These are phyloP conservation scores for Rhizophlyctis rosea DNA, from an alignment of 192 early-diverging fungal genomes.

Conservation along the genomic window DNA sequence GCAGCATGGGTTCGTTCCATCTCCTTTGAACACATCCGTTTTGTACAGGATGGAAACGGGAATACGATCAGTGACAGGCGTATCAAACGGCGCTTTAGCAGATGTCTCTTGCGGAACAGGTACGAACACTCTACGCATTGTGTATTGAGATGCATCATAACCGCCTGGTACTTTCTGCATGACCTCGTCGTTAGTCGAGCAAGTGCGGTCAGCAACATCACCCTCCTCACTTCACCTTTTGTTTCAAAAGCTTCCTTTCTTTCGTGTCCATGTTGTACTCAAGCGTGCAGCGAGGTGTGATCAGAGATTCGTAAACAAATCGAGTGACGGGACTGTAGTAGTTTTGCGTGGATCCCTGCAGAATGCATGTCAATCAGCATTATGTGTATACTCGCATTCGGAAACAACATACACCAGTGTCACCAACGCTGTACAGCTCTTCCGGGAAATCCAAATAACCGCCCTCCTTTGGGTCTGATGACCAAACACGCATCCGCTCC, in stretches of 20 bases:
- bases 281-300: constrained; percentile 27
- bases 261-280: constrained; percentile 32
- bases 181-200: no score
- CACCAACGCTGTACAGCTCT: constrained; percentile 23
- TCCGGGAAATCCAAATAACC: constrained; percentile 32
- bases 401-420: neutral
- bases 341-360: constrained; percentile 25
- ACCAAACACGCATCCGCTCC: constrained; percentile 11
- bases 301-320: constrained; percentile 31
- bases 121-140: constrained; percentile 27
- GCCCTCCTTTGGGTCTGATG: neutral
- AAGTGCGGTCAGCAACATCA: no score
- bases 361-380: no score
- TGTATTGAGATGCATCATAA: constrained; percentile 30
- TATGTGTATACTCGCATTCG: no score
- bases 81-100: constrained; percentile 39
- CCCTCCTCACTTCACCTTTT: no score
- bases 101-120: constrained; percentile 27
- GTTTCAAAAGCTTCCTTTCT: constrained; percentile 24
- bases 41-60: constrained; percentile 45
- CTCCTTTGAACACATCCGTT: constrained; percentile 32
- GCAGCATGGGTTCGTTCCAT: constrained; percentile 37
- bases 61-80: constrained; percentile 36
- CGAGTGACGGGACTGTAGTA: constrained; percentile 32
- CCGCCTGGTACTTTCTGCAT: constrained; percentile 12